Conservation (phyloP, 805 yeast species). For the Lachancea quebecensis region DNA sequence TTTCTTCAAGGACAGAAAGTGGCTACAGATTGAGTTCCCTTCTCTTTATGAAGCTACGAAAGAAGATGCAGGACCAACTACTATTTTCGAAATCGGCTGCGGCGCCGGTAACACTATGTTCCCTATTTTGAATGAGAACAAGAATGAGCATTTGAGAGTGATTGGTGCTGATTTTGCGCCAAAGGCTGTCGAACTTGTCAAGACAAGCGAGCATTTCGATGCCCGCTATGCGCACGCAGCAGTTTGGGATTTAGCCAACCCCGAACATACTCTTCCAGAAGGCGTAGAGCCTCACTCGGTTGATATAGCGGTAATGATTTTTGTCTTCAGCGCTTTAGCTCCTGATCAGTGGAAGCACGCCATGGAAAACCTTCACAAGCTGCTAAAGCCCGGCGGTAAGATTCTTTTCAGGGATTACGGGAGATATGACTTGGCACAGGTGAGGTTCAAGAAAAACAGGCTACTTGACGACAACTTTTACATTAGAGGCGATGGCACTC, state of each 20-base stretch:
- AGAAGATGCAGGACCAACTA: conserved; percentile 59
- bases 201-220: conserved; percentile 52
- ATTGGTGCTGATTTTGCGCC: conserved; percentile 87
- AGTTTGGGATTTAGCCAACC: conserved; percentile 92
- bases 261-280: conserved; percentile 69
- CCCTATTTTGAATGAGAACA: conserved; percentile 77
- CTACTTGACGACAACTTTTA: conserved; percentile 87
- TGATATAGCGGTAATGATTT: conserved; percentile 90
- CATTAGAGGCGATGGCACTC: conserved; percentile 95
- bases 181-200: conserved; percentile 83
- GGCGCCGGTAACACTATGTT: conserved; percentile 97
- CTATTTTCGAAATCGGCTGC: conserved; percentile 89
- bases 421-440: conserved; percentile 91
- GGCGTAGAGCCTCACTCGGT: conserved; percentile 74
- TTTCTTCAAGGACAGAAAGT: conserved; percentile 92
- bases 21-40: conserved; percentile 95
- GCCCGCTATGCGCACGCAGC: conserved; percentile 65
- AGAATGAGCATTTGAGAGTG: conserved; percentile 67
- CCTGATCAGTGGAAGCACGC: conserved; percentile 91
- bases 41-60: conserved; percentile 70
- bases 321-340: conserved; percentile 85
- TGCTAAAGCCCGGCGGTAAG: conserved; percentile 89
- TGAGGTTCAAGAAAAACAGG: conserved; percentile 84
- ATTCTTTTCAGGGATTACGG: conserved; percentile 92
- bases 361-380: conserved; percentile 55